Percentiles rank a stretch among this genome's conserved stretches.
Evolutionary conservation across 2,329 filamentous ascomycete species (phyloP).

Genomic region (Colletotrichum destructivum): DNA sequence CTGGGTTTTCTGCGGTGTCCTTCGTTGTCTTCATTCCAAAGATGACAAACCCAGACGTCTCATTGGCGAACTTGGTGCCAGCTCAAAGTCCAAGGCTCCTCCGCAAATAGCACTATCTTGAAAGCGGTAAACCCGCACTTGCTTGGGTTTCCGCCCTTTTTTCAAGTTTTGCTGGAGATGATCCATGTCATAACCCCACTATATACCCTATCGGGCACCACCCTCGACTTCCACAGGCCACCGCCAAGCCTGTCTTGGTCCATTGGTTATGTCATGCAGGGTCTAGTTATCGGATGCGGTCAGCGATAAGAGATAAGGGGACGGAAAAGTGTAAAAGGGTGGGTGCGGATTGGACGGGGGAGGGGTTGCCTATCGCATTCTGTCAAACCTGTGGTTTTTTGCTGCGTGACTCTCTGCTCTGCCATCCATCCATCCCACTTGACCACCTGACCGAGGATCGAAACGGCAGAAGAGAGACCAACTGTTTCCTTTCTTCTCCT

Average conservation of each 20-base stretch:
- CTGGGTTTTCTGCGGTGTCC: background rate
- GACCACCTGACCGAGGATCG: constrained; percentile 35
- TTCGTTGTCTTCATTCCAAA: background rate
- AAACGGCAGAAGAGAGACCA: constrained; percentile 14
- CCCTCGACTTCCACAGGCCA: background rate
- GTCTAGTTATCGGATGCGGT: constrained; percentile 34
- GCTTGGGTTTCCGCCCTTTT: background rate
- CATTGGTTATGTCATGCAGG: constrained; percentile 41
- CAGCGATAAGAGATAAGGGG: constrained; percentile 39
- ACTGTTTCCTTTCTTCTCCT: background rate
- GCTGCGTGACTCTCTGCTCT: constrained; percentile 32
- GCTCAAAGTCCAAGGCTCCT: constrained; percentile 7
- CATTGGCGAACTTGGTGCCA: constrained; percentile 31
- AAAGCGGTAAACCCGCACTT: constrained; percentile 30
- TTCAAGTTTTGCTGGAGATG: constrained; percentile 32
- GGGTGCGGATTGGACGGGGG: background rate
- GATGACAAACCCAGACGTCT: constrained; percentile 28
- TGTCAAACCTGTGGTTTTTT: constrained; percentile 2
- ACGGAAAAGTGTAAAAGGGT: background rate
- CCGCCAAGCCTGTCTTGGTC: constrained; percentile 23
- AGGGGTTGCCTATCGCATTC: background rate
- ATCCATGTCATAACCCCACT: constrained; percentile 25
- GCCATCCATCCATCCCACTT: constrained; percentile 33
- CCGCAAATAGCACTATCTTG: background rate
- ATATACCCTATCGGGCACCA: constrained; percentile 9